phyloP scores from a whole-genome alignment of 176 grass and related monocot species.

The Aegilops tauschii region DNA sequence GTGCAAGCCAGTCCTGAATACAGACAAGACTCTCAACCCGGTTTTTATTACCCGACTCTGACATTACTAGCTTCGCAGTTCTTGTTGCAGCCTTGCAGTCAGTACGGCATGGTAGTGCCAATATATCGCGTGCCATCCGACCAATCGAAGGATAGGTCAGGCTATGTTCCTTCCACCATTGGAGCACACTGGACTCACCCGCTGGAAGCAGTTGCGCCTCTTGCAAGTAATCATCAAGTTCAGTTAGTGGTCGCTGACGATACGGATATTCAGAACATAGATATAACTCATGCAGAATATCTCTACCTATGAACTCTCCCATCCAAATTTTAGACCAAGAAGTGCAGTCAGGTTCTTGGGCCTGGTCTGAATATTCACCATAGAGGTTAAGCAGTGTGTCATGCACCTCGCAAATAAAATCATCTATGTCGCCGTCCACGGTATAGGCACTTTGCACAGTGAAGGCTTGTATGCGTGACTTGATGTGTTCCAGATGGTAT shows the following conservation, averaged over 20 bases:
- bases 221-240: constrained; percentile 35
- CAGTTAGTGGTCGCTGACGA: not conserved
- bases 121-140: constrained; percentile 23
- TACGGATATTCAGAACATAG: not conserved
- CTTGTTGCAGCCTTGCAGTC: constrained; percentile 14
- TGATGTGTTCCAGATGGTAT: constrained; percentile 1
- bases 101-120: constrained; percentile 14
- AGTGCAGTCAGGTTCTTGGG: not conserved
- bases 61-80: not conserved
- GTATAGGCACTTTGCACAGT: not conserved
- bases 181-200: not conserved
- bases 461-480: not conserved
- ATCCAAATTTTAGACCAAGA: constrained; percentile 6
- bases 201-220: not conserved
- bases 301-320: not conserved
- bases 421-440: not conserved
- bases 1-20: constrained; percentile 20
- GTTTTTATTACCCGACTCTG: not conserved
- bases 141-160: constrained; percentile 17
- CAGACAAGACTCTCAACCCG: constrained; percentile 18
- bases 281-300: not conserved
- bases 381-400: not conserved
- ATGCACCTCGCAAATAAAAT: not conserved
- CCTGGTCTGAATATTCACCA: not conserved
- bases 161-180: constrained; percentile 37